A percentile compares a stretch with the other conserved stretches of the same genome.
These are phyloP conservation scores for Linum usitatissimum DNA, from an alignment of 345 rosid species.

Conservation along the genomic window DNA sequence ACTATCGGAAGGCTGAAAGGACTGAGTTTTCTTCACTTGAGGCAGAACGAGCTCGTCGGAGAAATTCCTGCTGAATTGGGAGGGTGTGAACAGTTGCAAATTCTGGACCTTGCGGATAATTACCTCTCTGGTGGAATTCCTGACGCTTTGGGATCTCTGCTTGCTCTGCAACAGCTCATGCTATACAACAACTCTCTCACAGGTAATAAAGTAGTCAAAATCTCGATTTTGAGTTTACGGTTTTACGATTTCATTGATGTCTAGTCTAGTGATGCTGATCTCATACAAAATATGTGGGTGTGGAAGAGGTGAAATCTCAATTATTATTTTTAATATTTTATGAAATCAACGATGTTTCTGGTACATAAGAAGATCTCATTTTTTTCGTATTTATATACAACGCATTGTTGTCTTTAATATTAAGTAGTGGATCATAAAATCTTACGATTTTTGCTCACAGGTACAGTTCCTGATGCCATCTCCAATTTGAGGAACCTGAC, in stretches of 20 bases:
- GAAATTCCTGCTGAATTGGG: slow-evolving; percentile 61
- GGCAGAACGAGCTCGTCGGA: slow-evolving; percentile 70
- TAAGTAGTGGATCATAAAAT: too few relatives aligned
- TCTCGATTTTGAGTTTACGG: too few relatives aligned
- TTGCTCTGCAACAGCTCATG: slow-evolving; percentile 56
- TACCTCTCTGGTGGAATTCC: slow-evolving; percentile 58
- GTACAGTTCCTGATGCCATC: slow-evolving; percentile 56
- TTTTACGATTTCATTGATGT: too few relatives aligned
- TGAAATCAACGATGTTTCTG: too few relatives aligned
- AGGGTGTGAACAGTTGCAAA: slow-evolving; percentile 52
- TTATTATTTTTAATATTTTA: too few relatives aligned
- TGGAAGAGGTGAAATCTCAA: too few relatives aligned
- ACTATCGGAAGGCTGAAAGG: slow-evolving; percentile 48
- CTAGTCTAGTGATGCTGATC: too few relatives aligned
- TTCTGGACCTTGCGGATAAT: slow-evolving; percentile 88
- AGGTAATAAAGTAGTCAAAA: slow-evolving; percentile 21
- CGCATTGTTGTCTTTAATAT: too few relatives aligned
- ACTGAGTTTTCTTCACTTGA: slow-evolving; percentile 55
- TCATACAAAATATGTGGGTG: too few relatives aligned
- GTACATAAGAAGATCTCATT: too few relatives aligned
- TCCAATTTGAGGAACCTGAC: slow-evolving; percentile 56
- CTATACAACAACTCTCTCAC: slow-evolving; percentile 84
- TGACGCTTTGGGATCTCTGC: slow-evolving; percentile 39
- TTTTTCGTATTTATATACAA: too few relatives aligned
- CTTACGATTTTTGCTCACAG: slow-evolving; percentile 14